phyloP scores from a whole-genome alignment of 305 asterid species.

The Galium porrigens region DNA sequence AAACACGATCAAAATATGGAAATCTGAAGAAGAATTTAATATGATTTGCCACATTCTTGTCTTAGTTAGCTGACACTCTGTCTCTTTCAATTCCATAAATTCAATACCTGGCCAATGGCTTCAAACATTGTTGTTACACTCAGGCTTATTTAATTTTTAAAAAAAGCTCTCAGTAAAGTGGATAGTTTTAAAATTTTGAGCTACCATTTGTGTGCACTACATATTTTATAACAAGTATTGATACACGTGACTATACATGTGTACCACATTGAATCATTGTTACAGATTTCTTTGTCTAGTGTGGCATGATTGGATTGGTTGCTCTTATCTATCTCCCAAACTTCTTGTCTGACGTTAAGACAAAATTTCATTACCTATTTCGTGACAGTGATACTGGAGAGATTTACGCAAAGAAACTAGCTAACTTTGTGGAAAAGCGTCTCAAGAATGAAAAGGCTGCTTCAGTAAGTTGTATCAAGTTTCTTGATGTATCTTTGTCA shows the following conservation, averaged over 20 bases:
- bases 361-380: slow-evolving; percentile 5
- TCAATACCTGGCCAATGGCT: not conserved
- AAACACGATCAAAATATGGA: not conserved
- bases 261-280: not conserved
- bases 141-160: not conserved
- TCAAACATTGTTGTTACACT: not conserved
- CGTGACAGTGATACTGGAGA: slow-evolving; percentile 75
- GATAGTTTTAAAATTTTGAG: not conserved
- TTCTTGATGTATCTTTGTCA: not conserved
- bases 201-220: not conserved
- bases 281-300: not conserved
- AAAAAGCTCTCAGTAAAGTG: slow-evolving; percentile 3
- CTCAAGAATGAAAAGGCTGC: slow-evolving; percentile 93
- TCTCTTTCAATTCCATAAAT: not conserved
- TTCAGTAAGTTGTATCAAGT: slow-evolving; percentile 49
- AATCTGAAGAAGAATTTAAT: not conserved
- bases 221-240: not conserved
- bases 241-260: not conserved
- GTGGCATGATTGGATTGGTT: too few relatives aligned
- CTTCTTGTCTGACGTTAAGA: not conserved
- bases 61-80: not conserved
- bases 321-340: not conserved
- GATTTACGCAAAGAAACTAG: slow-evolving; percentile 77
- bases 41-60: not conserved
- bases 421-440: slow-evolving; percentile 82